Conservation (phyloP, 148 eudicot genomes). For the Rhododendron williamsianum region DNA sequence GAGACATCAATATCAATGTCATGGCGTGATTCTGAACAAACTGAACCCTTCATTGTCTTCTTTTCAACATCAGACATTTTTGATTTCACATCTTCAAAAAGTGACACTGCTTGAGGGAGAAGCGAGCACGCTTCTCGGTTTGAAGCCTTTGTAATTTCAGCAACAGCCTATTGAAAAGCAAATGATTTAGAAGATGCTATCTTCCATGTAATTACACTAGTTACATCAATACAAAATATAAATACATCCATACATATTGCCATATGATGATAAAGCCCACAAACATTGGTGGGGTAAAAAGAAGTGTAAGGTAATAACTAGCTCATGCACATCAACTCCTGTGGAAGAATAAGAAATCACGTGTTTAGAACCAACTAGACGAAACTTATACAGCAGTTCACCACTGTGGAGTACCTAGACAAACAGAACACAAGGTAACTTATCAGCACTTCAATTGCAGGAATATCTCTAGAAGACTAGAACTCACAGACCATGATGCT, state of each 20-base stretch:
- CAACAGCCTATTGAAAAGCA: conserved; percentile 59
- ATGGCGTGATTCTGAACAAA: conserved; percentile 14
- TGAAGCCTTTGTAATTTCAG: conserved; percentile 80
- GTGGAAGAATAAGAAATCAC: not conserved
- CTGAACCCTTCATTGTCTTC: conserved; percentile 19
- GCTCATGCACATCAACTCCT: not conserved
- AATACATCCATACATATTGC: not conserved
- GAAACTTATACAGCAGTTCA: not conserved
- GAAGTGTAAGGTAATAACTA: not conserved
- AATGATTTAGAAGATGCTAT: not conserved
- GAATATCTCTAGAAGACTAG: not conserved
- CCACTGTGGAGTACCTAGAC: not conserved
- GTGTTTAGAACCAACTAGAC: not conserved
- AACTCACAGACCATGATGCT: not conserved
- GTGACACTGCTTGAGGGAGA: conserved; percentile 53
- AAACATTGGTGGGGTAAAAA: not conserved
- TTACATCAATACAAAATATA: not conserved
- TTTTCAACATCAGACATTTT: conserved; percentile 34
- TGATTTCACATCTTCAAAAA: conserved; percentile 33
- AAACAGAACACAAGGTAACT: not conserved
- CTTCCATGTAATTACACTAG: not conserved
- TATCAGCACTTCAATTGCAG: not conserved
- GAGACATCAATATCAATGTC: conserved; percentile 18
- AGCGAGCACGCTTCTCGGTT: conserved; percentile 61
- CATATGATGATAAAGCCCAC: not conserved